Conservation (phyloP, 2,329 filamentous ascomycete genomes). For the Aureobasidium uvarum region DNA sequence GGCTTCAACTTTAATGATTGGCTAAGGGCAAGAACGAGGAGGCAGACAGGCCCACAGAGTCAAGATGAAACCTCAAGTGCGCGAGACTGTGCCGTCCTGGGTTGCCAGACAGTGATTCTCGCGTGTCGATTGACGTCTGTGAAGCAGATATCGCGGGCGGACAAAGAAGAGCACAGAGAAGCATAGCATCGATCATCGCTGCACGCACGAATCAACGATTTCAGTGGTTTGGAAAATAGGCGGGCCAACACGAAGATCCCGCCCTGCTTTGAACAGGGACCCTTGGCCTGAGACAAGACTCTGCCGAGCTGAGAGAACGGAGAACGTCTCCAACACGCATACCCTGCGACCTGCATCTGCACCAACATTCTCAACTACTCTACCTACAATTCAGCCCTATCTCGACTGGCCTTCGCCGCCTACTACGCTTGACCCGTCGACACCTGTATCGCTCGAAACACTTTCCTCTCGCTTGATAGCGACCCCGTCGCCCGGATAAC, state of each 20-base stretch:
- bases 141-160: neutral
- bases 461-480: conserved; percentile 3
- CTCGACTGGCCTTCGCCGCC: neutral
- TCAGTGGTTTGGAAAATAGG: neutral
- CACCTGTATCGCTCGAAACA: neutral
- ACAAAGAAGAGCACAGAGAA: neutral
- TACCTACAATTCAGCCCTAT: neutral
- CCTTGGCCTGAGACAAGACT: conserved; percentile 12
- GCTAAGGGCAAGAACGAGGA: conserved; percentile 1
- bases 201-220: conserved; percentile 10
- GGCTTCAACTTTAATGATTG: conserved; percentile 22
- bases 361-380: neutral
- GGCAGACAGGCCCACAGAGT: neutral
- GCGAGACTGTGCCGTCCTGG: conserved; percentile 1
- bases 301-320: conserved; percentile 4
- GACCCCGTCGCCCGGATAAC: neutral
- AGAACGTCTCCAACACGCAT: conserved; percentile 12
- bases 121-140: conserved; percentile 5
- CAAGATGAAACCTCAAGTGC: conserved; percentile 3
- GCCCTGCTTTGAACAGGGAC: neutral
- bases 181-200: conserved; percentile 1
- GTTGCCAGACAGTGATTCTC: neutral
- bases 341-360: conserved; percentile 7
- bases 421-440: neutral
- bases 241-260: conserved; percentile 12